These are phyloP conservation scores for Corymbia calophylla DNA, from an alignment of 441 rosid genomes.

Conservation along the genomic window DNA sequence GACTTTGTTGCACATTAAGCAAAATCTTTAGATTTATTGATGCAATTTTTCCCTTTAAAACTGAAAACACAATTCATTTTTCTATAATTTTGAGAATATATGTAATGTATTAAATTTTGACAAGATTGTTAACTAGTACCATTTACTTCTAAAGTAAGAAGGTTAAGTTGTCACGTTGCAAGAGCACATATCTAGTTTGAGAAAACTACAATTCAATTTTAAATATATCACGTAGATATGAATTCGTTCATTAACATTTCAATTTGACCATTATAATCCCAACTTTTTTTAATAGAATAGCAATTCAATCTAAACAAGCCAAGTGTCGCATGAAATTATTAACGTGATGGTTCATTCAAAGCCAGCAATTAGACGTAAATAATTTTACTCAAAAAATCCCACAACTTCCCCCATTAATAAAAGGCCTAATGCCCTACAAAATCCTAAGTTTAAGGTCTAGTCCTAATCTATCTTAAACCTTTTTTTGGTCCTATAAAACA, in stretches of 20 bases:
- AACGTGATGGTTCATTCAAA: neutral
- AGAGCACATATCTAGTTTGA: accelerated
- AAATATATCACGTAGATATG: accelerated
- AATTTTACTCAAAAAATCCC: neutral
- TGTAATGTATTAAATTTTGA: neutral
- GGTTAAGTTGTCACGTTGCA: neutral
- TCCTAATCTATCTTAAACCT: too few species aligned
- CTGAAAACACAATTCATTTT: neutral
- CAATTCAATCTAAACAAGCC: neutral
- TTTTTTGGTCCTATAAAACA: neutral
- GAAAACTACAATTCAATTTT: neutral
- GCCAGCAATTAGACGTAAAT: accelerated
- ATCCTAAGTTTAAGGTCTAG: neutral
- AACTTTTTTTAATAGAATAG: neutral
- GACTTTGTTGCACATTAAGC: neutral
- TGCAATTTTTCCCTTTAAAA: neutral
- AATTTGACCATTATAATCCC: neutral
- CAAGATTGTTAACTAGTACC: neutral
- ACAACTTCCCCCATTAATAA: neutral
- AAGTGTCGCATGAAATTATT: neutral
- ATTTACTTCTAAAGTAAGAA: neutral
- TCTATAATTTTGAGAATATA: neutral
- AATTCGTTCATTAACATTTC: neutral
- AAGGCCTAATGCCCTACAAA: neutral
- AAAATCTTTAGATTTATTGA: neutral